phyloP scores from a whole-genome alignment of 2,329 filamentous ascomycete genomes.

The Xylariaceae sp. region DNA sequence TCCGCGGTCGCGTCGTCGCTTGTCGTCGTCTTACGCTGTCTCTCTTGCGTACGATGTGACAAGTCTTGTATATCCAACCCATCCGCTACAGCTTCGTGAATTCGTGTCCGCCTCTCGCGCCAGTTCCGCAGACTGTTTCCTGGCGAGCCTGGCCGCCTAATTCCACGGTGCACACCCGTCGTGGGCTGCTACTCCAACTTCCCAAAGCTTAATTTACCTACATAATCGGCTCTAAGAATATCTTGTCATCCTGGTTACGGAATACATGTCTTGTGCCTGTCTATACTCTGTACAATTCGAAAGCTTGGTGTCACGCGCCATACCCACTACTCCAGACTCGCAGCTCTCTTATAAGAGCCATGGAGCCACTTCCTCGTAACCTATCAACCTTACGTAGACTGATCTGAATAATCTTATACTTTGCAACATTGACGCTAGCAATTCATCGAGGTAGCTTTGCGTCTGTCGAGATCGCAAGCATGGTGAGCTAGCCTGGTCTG shows the following conservation, averaged over 20 bases:
- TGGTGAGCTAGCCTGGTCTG: conserved; percentile 11
- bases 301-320: not conserved
- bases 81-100: conserved; percentile 13
- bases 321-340: not conserved
- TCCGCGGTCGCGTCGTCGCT: conserved; percentile 2
- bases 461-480: conserved; percentile 20
- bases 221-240: no score
- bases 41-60: conserved; percentile 24
- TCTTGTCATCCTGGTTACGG: no score
- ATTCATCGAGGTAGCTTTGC: conserved; percentile 7
- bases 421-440: conserved; percentile 8
- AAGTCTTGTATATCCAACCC: conserved; percentile 14
- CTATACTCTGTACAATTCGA: not conserved
- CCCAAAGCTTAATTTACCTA: no score
- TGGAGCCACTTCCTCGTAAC: not conserved
- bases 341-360: conserved; percentile 14
- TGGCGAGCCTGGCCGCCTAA: conserved; percentile 1
- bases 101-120: conserved; percentile 10
- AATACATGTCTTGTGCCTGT: no score
- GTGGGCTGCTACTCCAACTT: no score
- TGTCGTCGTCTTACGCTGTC: conserved; percentile 6
- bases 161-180: not conserved
- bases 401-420: no score
- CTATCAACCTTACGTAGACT: no score
- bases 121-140: conserved; percentile 21